phyloP scores from a whole-genome alignment of 176 grass and related monocot genomes.

The Phragmites australis region DNA sequence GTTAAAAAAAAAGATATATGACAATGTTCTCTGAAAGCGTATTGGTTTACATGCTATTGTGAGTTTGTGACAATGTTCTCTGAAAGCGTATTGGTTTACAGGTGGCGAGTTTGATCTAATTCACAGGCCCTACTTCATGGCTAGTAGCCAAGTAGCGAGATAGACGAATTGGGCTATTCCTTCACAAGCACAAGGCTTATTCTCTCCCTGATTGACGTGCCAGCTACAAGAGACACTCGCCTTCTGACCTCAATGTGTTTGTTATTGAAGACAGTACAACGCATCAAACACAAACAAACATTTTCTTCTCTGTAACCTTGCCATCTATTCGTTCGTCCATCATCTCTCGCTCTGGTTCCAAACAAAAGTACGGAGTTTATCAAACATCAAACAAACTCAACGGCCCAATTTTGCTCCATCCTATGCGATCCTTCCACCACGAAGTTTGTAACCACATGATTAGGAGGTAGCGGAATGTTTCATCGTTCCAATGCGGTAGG shows the following conservation, averaged over 20 bases:
- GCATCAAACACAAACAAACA: slow-evolving; percentile 34
- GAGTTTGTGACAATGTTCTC: no score
- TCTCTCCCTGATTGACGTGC: neutral
- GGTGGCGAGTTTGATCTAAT: no score
- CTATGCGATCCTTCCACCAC: slow-evolving; percentile 7
- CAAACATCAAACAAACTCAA: slow-evolving; percentile 9
- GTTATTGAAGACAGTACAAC: neutral
- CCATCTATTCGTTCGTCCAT: neutral
- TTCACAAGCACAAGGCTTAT: neutral
- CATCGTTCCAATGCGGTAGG: slow-evolving; percentile 4
- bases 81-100: no score
- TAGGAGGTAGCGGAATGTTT: slow-evolving; percentile 33
- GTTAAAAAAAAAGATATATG: no score
- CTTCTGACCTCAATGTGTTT: neutral
- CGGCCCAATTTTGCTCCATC: slow-evolving; percentile 31
- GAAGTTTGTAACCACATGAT: slow-evolving; percentile 45
- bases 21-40: no score
- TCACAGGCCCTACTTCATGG: no score
- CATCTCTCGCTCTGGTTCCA: slow-evolving; percentile 40
- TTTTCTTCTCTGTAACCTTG: neutral
- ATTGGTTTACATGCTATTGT: no score
- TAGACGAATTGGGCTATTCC: neutral
- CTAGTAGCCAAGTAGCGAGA: neutral
- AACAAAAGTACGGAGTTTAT: slow-evolving; percentile 9
- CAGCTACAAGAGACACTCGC: neutral